phyloP scores from a whole-genome alignment of 352 stramenopile genomes.

The Globisporangium alternatum region DNA sequence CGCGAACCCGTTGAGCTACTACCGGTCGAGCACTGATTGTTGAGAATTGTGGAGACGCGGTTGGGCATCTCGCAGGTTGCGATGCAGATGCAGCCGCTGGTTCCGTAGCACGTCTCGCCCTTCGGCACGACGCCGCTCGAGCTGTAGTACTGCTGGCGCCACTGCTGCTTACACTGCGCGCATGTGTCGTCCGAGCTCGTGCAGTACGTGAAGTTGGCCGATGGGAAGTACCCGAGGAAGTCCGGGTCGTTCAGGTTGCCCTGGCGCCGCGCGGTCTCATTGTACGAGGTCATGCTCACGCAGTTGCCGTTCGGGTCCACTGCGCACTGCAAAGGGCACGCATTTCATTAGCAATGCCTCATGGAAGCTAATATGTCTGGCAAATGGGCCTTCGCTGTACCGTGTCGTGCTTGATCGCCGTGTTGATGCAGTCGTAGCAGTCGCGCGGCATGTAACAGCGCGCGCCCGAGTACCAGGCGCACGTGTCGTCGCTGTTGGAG shows the following conservation, averaged over 20 bases:
- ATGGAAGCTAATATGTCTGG: too few relatives aligned
- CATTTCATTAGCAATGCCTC: neutral
- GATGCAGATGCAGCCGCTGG: conserved; percentile 17
- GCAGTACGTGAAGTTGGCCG: conserved; percentile 22
- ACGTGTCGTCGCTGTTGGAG: conserved; percentile 13
- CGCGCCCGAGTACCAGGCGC: conserved; percentile 13
- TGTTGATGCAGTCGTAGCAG: conserved; percentile 22
- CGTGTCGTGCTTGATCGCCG: conserved; percentile 6
- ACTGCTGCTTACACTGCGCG: conserved; percentile 7
- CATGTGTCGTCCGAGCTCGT: conserved; percentile 14
- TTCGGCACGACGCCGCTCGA: neutral
- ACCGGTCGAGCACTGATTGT: neutral
- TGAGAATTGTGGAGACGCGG: conserved; percentile 8
- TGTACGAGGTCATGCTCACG: conserved; percentile 12
- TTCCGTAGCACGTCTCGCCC: conserved; percentile 6
- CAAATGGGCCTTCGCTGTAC: neutral
- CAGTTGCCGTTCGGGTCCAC: conserved; percentile 16
- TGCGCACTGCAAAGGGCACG: conserved; percentile 5
- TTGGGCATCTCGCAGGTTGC: conserved; percentile 18
- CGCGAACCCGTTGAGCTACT: neutral
- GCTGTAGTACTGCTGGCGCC: conserved; percentile 5
- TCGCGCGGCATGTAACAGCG: conserved; percentile 17
- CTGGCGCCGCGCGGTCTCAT: neutral
- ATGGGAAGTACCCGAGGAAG: conserved; percentile 15
- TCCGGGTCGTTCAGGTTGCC: conserved; percentile 1